phyloP scores from a whole-genome alignment of 2,329 filamentous ascomycete genomes.

The Huntiella decipiens region DNA sequence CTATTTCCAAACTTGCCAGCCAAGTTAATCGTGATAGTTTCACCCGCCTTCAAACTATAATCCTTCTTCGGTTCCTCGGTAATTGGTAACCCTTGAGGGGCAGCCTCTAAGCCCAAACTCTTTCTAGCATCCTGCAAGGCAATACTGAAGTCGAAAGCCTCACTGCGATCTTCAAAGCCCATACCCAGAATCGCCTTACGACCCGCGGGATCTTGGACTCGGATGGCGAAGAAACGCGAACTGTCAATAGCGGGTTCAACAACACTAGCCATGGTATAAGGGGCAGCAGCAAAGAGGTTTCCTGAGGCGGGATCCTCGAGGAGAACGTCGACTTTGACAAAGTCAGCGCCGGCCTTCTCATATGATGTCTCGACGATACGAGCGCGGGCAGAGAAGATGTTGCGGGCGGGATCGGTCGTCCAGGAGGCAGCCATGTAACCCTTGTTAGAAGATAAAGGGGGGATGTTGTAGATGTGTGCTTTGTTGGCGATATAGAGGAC shows the following conservation, averaged over 20 bases:
- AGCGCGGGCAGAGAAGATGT: conserved; percentile 72
- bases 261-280: conserved; percentile 45
- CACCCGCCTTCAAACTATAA: conserved; percentile 71
- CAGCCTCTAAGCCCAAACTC: conserved; percentile 40
- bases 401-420: conserved; percentile 50
- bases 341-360: conserved; percentile 25
- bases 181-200: conserved; percentile 65
- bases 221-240: conserved; percentile 66
- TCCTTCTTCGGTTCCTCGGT: conserved; percentile 42
- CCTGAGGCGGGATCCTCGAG: conserved; percentile 58
- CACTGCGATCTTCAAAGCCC: conserved; percentile 70
- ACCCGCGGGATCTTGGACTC: conserved; percentile 56
- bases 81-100: conserved; percentile 18
- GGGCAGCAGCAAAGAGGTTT: conserved; percentile 66
- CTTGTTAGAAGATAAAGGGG: conserved; percentile 56
- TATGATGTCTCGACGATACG: conserved; percentile 60
- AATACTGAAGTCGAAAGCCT: conserved; percentile 73
- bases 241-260: conserved; percentile 68
- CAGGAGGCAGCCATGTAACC: conserved; percentile 62
- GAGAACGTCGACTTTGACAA: conserved; percentile 52
- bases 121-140: conserved; percentile 61
- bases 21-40: conserved; percentile 54
- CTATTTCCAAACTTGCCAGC: conserved; percentile 28
- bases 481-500: conserved; percentile 56
- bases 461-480: conserved; percentile 77